phyloP scores from a whole-genome alignment of 331 rosid genomes.

The Malus hybrid region DNA sequence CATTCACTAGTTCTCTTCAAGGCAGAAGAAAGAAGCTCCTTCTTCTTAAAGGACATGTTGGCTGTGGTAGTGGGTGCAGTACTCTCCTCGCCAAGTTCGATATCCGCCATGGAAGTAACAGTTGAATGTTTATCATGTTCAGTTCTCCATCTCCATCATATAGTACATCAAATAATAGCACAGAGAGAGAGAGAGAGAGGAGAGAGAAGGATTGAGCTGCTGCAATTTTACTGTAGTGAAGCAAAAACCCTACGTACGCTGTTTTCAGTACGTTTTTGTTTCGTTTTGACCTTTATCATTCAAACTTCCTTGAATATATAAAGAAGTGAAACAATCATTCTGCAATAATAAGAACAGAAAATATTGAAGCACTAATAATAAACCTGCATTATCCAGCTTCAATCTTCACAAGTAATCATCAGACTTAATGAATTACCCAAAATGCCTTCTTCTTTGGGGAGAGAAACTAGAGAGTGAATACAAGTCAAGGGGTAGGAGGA shows the following conservation, averaged over 20 bases:
- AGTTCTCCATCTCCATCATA: conserved; percentile 25
- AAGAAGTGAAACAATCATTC: not conserved
- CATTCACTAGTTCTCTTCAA: conserved; percentile 92
- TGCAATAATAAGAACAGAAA: not conserved
- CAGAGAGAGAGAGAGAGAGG: conserved; percentile 6
- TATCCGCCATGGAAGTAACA: conserved; percentile 44
- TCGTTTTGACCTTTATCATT: not conserved
- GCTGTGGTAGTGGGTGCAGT: conserved; percentile 27
- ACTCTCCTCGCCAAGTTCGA: conserved; percentile 33
- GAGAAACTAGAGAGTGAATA: not conserved
- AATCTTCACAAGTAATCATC: conserved; percentile 19
- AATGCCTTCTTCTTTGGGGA: conserved; percentile 4
- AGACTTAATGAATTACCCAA: conserved; percentile 34
- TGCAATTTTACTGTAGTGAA: not conserved
- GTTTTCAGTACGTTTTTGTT: conserved; percentile 21
- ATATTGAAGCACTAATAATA: not conserved
- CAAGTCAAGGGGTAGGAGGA: not conserved
- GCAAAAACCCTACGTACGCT: conserved; percentile 1
- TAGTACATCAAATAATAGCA: conserved; percentile 12
- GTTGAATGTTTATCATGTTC: conserved; percentile 14
- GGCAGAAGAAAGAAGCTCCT: conserved; percentile 80
- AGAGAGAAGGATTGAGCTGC: not conserved
- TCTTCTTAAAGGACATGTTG: conserved; percentile 62
- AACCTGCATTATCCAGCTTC: conserved; percentile 3
- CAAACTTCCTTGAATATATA: conserved; percentile 6